phyloP scores from a whole-genome alignment of 257 asterid genomes.

The Gentiana macrophylla region DNA sequence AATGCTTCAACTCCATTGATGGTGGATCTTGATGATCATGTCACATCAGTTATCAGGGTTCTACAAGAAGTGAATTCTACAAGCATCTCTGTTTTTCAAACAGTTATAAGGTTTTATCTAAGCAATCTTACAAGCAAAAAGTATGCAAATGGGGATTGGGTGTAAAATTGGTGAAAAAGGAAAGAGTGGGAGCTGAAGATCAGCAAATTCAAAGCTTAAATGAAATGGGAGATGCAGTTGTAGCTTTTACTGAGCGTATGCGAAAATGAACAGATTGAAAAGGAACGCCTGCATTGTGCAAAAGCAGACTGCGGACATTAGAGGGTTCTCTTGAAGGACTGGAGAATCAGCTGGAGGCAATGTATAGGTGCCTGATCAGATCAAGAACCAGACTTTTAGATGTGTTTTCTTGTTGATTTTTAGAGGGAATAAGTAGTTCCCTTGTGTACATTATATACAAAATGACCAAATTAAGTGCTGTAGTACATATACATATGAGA shows the following conservation, averaged over 20 bases:
- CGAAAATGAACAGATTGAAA: conserved; percentile 6
- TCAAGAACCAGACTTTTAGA: conserved; percentile 21
- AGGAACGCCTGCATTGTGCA: conserved; percentile 6
- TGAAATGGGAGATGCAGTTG: conserved; percentile 16
- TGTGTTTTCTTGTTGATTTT: conserved; percentile 14
- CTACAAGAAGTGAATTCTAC: conserved; percentile 17
- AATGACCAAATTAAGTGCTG: too few species aligned
- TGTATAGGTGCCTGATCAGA: conserved; percentile 23
- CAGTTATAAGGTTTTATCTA: conserved; percentile 12
- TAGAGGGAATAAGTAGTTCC: not conserved
- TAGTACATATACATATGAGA: too few species aligned
- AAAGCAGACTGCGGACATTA: conserved; percentile 15
- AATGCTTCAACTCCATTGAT: not conserved
- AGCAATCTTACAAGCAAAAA: conserved; percentile 16
- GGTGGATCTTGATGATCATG: conserved; percentile 13
- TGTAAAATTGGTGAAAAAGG: conserved; percentile 19
- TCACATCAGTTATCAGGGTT: conserved; percentile 14
- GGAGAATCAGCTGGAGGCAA: conserved; percentile 19
- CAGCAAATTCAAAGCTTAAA: conserved; percentile 5
- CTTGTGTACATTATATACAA: too few species aligned
- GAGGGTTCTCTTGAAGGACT: conserved; percentile 11
- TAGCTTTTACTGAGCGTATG: not conserved
- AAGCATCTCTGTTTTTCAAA: conserved; percentile 13
- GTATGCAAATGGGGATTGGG: conserved; percentile 23
- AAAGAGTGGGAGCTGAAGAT: conserved; percentile 13